phyloP scores from a whole-genome alignment of 2,329 filamentous ascomycete genomes.

The Apiospora kogelbergensis region DNA sequence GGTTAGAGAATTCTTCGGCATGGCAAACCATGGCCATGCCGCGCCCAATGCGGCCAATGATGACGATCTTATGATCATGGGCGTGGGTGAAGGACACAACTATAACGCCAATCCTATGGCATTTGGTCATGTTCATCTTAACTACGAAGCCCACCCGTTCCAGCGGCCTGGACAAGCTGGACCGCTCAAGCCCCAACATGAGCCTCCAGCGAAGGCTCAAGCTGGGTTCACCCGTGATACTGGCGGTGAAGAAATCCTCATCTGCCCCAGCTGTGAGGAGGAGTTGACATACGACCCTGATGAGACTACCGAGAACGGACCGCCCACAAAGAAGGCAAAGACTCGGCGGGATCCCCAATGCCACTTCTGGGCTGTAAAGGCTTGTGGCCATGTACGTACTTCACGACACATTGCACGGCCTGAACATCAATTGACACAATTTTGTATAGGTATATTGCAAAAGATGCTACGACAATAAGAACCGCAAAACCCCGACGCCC shows the following conservation, averaged over 20 bases:
- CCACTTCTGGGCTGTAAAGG: slow-evolving; percentile 89
- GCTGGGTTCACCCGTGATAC: slow-evolving; percentile 82
- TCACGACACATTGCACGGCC: background rate
- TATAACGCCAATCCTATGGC: slow-evolving; percentile 10
- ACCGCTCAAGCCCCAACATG: slow-evolving; percentile 52
- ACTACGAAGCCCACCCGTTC: slow-evolving; percentile 26
- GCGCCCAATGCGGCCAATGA: background rate
- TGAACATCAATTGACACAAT: slow-evolving; percentile 13
- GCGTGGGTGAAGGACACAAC: slow-evolving; percentile 16
- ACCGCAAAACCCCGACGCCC: slow-evolving; percentile 34
- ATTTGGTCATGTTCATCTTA: slow-evolving; percentile 22
- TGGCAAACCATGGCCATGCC: background rate
- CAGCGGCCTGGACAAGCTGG: slow-evolving; percentile 5
- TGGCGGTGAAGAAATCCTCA: slow-evolving; percentile 67
- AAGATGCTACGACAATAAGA: slow-evolving; percentile 59
- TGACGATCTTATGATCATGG: slow-evolving; percentile 27
- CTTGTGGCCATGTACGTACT: slow-evolving; percentile 79
- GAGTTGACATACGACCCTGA: slow-evolving; percentile 75
- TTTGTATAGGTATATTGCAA: slow-evolving; percentile 60
- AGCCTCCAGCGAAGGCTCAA: slow-evolving; percentile 62
- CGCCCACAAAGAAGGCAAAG: slow-evolving; percentile 38
- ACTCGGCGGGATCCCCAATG: slow-evolving; percentile 64
- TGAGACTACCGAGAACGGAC: slow-evolving; percentile 32
- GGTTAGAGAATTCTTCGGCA: background rate
- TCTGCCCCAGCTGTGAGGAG: slow-evolving; percentile 84